Conservation (phyloP, 2,329 filamentous ascomycete species). For the Neocucurbitaria cava region DNA sequence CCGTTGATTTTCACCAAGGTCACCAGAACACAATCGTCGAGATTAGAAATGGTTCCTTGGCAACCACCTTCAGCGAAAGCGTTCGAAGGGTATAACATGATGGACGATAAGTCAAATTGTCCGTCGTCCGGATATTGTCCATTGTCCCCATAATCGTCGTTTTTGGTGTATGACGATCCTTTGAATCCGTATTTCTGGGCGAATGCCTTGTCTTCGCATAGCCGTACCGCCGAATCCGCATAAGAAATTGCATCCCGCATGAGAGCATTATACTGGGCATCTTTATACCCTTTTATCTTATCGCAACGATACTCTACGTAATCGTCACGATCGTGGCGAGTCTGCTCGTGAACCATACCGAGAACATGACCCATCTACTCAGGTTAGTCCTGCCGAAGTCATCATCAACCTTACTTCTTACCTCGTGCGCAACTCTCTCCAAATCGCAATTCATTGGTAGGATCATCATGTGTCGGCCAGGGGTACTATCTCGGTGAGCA, state of each 20-base stretch:
- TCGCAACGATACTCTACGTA: slow-evolving; percentile 5
- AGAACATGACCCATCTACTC: slow-evolving; percentile 1
- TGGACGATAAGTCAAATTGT: slow-evolving; percentile 1
- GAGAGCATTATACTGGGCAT: background rate
- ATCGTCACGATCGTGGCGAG: slow-evolving; percentile 1
- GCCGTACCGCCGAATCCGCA: background rate
- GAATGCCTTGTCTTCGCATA: background rate
- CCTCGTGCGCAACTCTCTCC: background rate
- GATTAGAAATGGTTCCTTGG: background rate
- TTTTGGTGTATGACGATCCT: slow-evolving; percentile 1
- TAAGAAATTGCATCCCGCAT: background rate
- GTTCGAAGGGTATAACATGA: slow-evolving; percentile 9
- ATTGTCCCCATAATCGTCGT: background rate
- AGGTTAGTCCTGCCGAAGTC: too few species aligned
- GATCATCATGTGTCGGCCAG: background rate
- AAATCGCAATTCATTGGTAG: background rate
- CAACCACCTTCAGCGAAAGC: background rate
- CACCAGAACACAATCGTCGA: background rate
- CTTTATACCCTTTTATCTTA: background rate
- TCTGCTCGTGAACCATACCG: slow-evolving; percentile 11
- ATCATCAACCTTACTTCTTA: too few species aligned
- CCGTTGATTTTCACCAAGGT: background rate
- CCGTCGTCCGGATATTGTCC: background rate
- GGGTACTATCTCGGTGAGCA: background rate
- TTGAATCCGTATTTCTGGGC: background rate